Percentiles rank a stretch among this genome's conserved stretches.
These are phyloP conservation scores for Pholiota conissans DNA, from an alignment of 768 basidiomycete genomes.

Conservation along the genomic window DNA sequence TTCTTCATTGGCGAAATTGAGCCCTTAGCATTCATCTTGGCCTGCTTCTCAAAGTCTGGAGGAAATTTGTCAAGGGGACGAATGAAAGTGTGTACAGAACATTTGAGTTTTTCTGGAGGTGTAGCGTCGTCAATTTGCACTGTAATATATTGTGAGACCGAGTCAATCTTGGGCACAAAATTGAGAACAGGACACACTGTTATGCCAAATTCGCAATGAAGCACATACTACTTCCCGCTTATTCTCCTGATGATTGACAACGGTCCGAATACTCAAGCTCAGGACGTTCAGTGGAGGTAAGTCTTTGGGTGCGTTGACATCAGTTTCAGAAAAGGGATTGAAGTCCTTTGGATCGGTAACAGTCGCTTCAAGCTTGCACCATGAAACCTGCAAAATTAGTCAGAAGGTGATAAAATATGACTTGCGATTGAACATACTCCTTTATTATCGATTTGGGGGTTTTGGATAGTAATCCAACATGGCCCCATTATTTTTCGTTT, in stretches of 20 bases:
- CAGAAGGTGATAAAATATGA: too few species aligned
- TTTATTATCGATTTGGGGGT: slow-evolving; percentile 72
- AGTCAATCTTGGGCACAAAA: too few species aligned
- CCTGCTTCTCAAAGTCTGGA: slow-evolving; percentile 72
- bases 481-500: slow-evolving; percentile 99
- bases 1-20: slow-evolving; percentile 72
- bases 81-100: slow-evolving; percentile 83
- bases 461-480: slow-evolving; percentile 90
- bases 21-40: slow-evolving; percentile 63
- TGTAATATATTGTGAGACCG: too few species aligned
- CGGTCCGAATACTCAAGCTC: slow-evolving; percentile 84
- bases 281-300: slow-evolving; percentile 88
- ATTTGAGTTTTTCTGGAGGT: slow-evolving; percentile 84
- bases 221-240: slow-evolving; percentile 91
- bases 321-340: slow-evolving; percentile 76
- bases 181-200: slow-evolving; percentile 38
- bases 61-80: slow-evolving; percentile 90
- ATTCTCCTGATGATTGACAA: slow-evolving; percentile 93
- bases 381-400: slow-evolving; percentile 69
- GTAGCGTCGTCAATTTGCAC: slow-evolving; percentile 90
- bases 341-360: slow-evolving; percentile 87
- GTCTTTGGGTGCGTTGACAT: slow-evolving; percentile 70
- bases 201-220: slow-evolving; percentile 81
- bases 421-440: slow-evolving; percentile 63
- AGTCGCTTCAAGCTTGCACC: slow-evolving; percentile 92